Percentiles rank a stretch among this genome's conserved stretches.
These are phyloP conservation scores for Kazachstania sp. DNA, from an alignment of 1,139 yeast genomes.

Conservation along the genomic window DNA sequence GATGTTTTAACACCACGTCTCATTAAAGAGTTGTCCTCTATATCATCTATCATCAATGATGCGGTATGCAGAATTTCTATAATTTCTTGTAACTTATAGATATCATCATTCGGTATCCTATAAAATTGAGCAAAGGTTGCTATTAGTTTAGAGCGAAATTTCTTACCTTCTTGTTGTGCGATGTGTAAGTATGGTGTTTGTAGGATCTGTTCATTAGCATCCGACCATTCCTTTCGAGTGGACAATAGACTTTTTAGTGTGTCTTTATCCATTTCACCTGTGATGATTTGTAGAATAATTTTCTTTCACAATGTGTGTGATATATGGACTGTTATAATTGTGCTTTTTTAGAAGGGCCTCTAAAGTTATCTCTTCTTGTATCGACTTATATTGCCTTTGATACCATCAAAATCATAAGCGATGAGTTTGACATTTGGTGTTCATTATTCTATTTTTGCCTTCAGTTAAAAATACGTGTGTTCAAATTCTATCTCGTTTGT, in stretches of 20 bases:
- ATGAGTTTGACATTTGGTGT: too few species aligned
- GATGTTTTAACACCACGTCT: conserved; percentile 76
- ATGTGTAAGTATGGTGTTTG: conserved; percentile 44
- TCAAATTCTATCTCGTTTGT: too few species aligned
- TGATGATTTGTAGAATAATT: not conserved
- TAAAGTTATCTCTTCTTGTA: too few species aligned
- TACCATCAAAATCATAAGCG: too few species aligned
- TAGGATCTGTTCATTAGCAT: conserved; percentile 15
- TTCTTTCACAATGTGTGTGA: too few species aligned
- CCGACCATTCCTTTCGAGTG: conserved; percentile 17
- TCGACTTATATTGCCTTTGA: too few species aligned
- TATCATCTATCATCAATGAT: conserved; percentile 70
- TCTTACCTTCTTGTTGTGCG: conserved; percentile 46
- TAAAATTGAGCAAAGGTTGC: conserved; percentile 43
- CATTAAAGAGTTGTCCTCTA: conserved; percentile 64
- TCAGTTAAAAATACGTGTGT: too few species aligned
- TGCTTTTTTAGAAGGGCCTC: too few species aligned
- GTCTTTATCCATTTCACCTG: conserved; percentile 3
- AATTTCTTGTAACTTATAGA: conserved; percentile 36
- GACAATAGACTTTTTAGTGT: conserved; percentile 13
- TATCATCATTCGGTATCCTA: conserved; percentile 32
- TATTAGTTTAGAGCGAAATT: conserved; percentile 42
- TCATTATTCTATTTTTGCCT: too few species aligned
- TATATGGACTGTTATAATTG: too few species aligned
- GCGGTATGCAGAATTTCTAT: conserved; percentile 57